Conservation (phyloP, 78 protist species). For the Chrysochromulina parva region DNA sequence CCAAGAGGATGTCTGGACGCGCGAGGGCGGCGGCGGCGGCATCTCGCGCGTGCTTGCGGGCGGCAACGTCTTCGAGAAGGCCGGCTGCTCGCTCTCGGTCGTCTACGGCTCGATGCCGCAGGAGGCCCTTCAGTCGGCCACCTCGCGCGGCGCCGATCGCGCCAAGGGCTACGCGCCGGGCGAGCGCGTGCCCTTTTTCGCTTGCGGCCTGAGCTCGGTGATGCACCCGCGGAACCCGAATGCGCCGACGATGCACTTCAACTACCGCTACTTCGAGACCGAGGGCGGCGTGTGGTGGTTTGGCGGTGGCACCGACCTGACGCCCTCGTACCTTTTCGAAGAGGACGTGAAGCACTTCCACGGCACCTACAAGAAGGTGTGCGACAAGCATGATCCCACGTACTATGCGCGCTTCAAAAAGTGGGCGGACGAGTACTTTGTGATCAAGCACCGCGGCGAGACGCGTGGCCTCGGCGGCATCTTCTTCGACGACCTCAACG, state of each 20-base stretch:
- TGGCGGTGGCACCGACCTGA: conserved; percentile 65
- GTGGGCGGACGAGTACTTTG: conserved; percentile 59
- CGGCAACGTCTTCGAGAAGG: conserved; percentile 63
- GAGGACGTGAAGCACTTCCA: conserved; percentile 64
- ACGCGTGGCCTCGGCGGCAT: conserved; percentile 66
- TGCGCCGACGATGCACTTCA: conserved; percentile 70
- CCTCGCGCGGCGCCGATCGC: conserved; percentile 28
- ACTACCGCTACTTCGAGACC: conserved; percentile 66
- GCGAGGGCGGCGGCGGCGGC: conserved; percentile 61
- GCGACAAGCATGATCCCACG: conserved; percentile 59
- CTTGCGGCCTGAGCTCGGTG: conserved; percentile 46
- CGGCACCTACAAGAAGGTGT: conserved; percentile 48
- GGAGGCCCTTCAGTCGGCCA: conserved; percentile 41
- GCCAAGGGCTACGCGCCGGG: neutral
- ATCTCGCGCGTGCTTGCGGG: conserved; percentile 42
- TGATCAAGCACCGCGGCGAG: conserved; percentile 67
- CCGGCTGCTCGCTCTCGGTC: conserved; percentile 41
- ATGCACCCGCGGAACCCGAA: conserved; percentile 64
- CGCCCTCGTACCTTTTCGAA: conserved; percentile 46
- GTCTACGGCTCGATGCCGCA: conserved; percentile 47
- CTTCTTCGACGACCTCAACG: conserved; percentile 63
- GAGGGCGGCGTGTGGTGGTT: conserved; percentile 61
- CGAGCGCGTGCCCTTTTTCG: conserved; percentile 52
- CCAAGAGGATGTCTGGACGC: neutral
- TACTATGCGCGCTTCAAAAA: conserved; percentile 44